Evolutionary conservation across 75 land plant species (phyloP).

Genomic region (Pinus tabuliformis): DNA sequence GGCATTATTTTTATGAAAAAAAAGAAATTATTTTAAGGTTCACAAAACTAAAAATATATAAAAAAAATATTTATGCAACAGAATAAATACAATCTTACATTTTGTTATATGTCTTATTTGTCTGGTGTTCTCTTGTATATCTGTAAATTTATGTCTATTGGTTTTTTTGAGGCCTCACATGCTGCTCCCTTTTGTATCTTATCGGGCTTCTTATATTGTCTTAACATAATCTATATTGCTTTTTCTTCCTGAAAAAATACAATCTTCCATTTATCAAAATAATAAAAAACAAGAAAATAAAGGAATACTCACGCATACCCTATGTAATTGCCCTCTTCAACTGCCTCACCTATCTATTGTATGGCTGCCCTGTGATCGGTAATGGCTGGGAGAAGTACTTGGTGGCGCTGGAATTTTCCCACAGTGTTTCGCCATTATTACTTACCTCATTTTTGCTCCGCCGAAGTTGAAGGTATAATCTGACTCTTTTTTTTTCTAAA

Average conservation of each 20-base stretch:
- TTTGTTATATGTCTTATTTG: no score
- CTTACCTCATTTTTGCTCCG: constrained; percentile 34
- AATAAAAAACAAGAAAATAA: constrained; percentile 48
- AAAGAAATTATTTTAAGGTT: no score
- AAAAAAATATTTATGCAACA: no score
- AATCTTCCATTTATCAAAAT: constrained; percentile 54
- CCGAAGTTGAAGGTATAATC: constrained; percentile 26
- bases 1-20: neutral
- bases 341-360: constrained; percentile 67
- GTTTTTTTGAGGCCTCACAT: no score
- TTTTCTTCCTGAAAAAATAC: no score
- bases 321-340: constrained; percentile 69
- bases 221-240: no score
- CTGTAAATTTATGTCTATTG: no score
- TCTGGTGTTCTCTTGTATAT: no score
- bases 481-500: neutral
- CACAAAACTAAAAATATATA: no score
- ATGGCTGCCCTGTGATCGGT: constrained; percentile 64
- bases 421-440: constrained; percentile 49
- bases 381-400: constrained; percentile 46
- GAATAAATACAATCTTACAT: no score
- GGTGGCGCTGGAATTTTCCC: constrained; percentile 40
- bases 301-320: constrained; percentile 62
- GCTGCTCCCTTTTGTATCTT: no score
- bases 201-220: no score